A percentile compares a stretch with the other conserved stretches of the same genome.
Evolutionary conservation across 768 basidiomycete species (phyloP).

Genomic region (Tubosaeta sp.): DNA sequence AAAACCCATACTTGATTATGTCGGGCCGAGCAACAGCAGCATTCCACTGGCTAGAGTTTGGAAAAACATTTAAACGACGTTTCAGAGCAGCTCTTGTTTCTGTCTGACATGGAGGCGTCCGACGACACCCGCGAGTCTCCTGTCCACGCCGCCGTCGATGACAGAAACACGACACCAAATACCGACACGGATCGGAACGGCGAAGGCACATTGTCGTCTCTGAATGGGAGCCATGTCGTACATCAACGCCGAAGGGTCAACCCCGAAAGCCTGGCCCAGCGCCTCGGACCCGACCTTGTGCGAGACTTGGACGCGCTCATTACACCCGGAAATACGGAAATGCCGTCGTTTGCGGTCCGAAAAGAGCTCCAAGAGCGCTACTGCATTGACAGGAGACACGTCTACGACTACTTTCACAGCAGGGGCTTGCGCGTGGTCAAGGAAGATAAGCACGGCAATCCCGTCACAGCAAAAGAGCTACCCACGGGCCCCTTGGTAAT

Average conservation of each 20-base stretch:
- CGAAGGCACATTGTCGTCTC: not conserved
- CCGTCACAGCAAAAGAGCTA: conserved; percentile 28
- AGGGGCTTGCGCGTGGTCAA: conserved; percentile 59
- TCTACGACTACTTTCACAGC: conserved; percentile 77
- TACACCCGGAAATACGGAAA: conserved; percentile 60
- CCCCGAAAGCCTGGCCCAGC: conserved; percentile 62
- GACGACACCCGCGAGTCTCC: not conserved
- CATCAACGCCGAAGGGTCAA: conserved; percentile 50
- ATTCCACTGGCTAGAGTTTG: conserved; percentile 16
- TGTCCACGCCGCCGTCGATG: not conserved
- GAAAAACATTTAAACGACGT: conserved; percentile 13
- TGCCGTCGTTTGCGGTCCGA: conserved; percentile 69
- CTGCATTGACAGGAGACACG: conserved; percentile 65
- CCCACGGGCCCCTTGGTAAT: conserved; percentile 21
- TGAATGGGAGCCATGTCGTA: conserved; percentile 5
- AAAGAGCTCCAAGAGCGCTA: conserved; percentile 70
- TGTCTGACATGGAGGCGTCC: conserved; percentile 13
- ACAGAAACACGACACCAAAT: not conserved
- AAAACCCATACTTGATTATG: conserved; percentile 3
- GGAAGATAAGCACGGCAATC: conserved; percentile 57
- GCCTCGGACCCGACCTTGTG: conserved; percentile 62
- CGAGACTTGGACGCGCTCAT: conserved; percentile 72
- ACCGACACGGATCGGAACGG: conserved; percentile 8
- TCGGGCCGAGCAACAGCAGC: conserved; percentile 1
- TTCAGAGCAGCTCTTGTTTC: not conserved